Base-by-base conservation (phyloP, 805 yeast species). In the Ogataea kodamae region DNA sequence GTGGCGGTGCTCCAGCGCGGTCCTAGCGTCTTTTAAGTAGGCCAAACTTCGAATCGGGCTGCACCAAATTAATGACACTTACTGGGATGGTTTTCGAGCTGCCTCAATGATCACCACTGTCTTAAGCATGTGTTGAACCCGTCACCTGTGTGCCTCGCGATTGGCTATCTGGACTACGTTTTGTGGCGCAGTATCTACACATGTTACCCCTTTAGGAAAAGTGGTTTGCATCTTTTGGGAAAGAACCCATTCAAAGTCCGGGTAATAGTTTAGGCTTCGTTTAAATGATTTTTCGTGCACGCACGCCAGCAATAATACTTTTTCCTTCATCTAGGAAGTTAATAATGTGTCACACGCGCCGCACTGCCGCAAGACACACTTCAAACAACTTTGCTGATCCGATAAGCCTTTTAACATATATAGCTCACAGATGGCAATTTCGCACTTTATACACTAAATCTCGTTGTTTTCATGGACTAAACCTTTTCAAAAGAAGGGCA, bases 1-100 rank as follows among this genome's bases (percentile, higher is more conserved):
- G 37, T 33, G 37, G 37, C 37, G 28, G 37, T 33, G 37, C 35
- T n/a, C n/a, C n/a, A n/a, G n/a, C n/a, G n/a, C n/a, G n/a, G n/a
- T n/a, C n/a, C n/a, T n/a, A n/a, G n/a, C n/a, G n/a, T n/a, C n/a
- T n/a, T n/a, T n/a, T n/a, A n/a, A n/a, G n/a, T n/a, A n/a, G n/a
- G n/a, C n/a, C n/a, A n/a, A n/a, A n/a, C n/a, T n/a, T n/a, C n/a
- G n/a, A n/a, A n/a, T n/a, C n/a, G n/a, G n/a, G n/a, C n/a, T n/a
- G n/a, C n/a, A n/a, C n/a, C n/a, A n/a, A n/a, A n/a, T n/a, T n/a
- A n/a, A n/a, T n/a, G n/a, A n/a, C n/a, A n/a, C n/a, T n/a, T n/a
- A n/a, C n/a, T n/a, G n/a, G n/a, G n/a, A n/a, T n/a, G n/a, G n/a
- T n/a, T n/a, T n/a, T n/a, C n/a, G n/a, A n/a, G n/a, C n/a, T n/a